A percentile compares a stretch with the other conserved stretches of the same genome.
These are phyloP conservation scores for Azolla pinnata DNA, from an alignment of 75 land plant genomes.

Conservation along the genomic window DNA sequence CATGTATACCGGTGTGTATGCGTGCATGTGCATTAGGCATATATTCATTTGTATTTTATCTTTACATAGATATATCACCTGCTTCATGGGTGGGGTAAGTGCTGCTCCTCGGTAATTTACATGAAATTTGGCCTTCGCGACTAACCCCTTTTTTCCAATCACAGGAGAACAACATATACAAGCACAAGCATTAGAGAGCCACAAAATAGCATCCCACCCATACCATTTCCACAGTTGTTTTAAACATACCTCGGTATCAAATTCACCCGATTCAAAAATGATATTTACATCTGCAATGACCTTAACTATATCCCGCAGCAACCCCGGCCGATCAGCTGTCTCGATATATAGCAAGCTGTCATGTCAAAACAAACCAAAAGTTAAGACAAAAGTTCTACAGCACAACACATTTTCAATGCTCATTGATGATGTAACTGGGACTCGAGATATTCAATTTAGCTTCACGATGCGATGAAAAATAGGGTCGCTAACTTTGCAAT, in stretches of 20 bases:
- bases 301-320: conserved; percentile 73
- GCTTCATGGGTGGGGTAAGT: conserved; percentile 47
- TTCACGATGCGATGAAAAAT: too few species aligned
- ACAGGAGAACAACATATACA: neutral
- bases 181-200: too few species aligned
- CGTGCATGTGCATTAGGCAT: neutral
- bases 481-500: too few species aligned
- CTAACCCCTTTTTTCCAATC: conserved; percentile 88
- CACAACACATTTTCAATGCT: too few species aligned
- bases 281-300: conserved; percentile 65
- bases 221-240: neutral
- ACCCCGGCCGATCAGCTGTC: conserved; percentile 88
- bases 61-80: conserved; percentile 31
- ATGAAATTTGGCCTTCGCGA: conserved; percentile 94
- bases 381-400: too few species aligned
- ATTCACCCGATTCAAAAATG: conserved; percentile 86
- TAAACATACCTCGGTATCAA: conserved; percentile 89
- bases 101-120: conserved; percentile 79
- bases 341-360: conserved; percentile 72
- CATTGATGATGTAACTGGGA: too few species aligned
- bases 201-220: conserved; percentile 3
- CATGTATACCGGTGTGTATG: neutral
- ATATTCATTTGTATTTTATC: neutral
- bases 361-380: too few species aligned
- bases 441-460: too few species aligned